Evolutionary conservation across 139 green algal genomes (phyloP), one percentile per base, ranked within the genome.

Genomic region (Deuterostichococcus epilithicus): DNA sequence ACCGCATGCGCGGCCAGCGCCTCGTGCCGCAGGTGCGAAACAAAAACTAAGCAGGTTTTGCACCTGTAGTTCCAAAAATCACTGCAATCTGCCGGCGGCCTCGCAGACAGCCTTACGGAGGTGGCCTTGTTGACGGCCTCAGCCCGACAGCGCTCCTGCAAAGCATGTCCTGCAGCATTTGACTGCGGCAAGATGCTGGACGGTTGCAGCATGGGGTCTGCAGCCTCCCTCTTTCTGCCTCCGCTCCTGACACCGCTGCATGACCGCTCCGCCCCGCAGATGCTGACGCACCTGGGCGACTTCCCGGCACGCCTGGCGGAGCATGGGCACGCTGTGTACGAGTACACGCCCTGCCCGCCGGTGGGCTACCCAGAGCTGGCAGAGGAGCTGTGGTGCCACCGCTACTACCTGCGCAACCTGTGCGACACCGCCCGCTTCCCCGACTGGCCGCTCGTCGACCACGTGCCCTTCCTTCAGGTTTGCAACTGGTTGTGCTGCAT

Each of bases 341-440:
- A 98, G 13, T 97, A 97, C 87, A 90, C 91, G 22, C 94, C 93
- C 80, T 97, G 80, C 91, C 94, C 67, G 0, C 94, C 94, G 0
- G 73, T 97, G 68, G 73, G 76, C 1, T 98, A 98, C 82, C 88
- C 92, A 0, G 94, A 98, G 82, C 87, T 98, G 60, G 76, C 84
- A 60, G 80, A 88, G 13, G 93, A 97, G 83, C 81, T 97, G 47
- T 97, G 88, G 85, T 97, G 93, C 83, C 91, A 97, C 86, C 81
- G 94, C 37, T 98, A 98, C 88, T 98, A 98, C 84, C 89, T 98
- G 66, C 83, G 87, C 67, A 94, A 97, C 82, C 83, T 98, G 60
- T 94, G 87, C 74, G 88, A 98, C 81, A 87, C 90, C 32, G 76
- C 76, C 0, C 85, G 87, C 33, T 97, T 96, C 85, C 81, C 85